phyloP scores from a whole-genome alignment of 768 basidiomycete genomes.

The Leccinum subtestaceum region DNA sequence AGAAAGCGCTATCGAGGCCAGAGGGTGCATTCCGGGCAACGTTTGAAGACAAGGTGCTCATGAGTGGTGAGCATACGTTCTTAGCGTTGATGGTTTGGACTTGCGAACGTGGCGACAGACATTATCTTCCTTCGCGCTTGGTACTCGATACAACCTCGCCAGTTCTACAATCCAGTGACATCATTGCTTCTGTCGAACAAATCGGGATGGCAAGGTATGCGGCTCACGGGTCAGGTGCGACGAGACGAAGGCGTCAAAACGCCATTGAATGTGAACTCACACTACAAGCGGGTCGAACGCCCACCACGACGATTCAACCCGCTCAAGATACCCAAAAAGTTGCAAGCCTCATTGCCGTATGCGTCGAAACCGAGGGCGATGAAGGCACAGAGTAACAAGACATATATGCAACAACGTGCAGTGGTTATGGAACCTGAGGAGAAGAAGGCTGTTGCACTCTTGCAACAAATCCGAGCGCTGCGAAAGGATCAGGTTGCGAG shows the following conservation, averaged over 20 bases:
- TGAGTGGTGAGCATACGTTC: conserved; percentile 70
- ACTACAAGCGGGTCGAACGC: conserved; percentile 82
- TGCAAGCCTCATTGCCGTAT: conserved; percentile 90
- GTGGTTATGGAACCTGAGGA: conserved; percentile 96
- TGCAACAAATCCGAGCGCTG: conserved; percentile 93
- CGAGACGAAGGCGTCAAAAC: conserved; percentile 83
- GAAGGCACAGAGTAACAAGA: conserved; percentile 65
- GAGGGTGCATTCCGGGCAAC: conserved; percentile 95
- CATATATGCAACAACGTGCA: conserved; percentile 93
- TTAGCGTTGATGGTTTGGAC: background rate
- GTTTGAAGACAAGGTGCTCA: conserved; percentile 96
- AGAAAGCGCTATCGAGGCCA: conserved; percentile 93
- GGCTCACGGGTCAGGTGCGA: conserved; percentile 89
- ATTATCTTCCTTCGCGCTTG: conserved; percentile 94
- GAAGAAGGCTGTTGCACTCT: conserved; percentile 82
- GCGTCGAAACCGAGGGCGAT: conserved; percentile 89
- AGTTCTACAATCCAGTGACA: conserved; percentile 96
- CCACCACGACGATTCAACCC: conserved; percentile 85
- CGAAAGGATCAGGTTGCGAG: conserved; percentile 82
- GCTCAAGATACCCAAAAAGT: conserved; percentile 80
- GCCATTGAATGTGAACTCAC: conserved; percentile 78
- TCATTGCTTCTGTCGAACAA: conserved; percentile 85
- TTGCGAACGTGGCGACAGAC: conserved; percentile 46
- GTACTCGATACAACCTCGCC: conserved; percentile 93
- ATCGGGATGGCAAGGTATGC: conserved; percentile 88